Percentiles rank a stretch among this genome's conserved stretches.
Conservation (phyloP, 306 rosid species). For the Gleditsia sinensis region DNA sequence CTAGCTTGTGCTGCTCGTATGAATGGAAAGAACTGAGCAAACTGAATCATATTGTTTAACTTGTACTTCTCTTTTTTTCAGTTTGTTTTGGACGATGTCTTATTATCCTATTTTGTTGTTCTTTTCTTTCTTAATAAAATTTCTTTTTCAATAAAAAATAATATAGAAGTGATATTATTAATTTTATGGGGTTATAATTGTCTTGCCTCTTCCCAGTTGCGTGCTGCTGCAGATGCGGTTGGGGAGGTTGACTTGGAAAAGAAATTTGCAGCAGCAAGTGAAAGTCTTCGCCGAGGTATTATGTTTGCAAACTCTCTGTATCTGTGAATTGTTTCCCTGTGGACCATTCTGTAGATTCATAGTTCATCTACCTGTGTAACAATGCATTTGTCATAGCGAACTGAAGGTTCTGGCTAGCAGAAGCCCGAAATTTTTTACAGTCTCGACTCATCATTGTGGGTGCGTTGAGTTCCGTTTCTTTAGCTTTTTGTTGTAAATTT, state of each 20-base stretch:
- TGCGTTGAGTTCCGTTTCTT: slow-evolving; percentile 29
- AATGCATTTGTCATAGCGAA: neutral
- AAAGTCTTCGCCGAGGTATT: slow-evolving; percentile 94
- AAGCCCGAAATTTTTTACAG: neutral
- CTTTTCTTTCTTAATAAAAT: too few species aligned
- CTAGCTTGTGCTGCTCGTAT: too few species aligned
- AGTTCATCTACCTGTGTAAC: neutral
- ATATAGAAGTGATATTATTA: neutral
- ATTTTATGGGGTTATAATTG: slow-evolving; percentile 8
- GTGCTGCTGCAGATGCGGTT: slow-evolving; percentile 86
- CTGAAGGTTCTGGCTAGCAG: slow-evolving; percentile 21
- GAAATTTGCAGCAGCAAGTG: slow-evolving; percentile 84
- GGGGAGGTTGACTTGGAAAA: slow-evolving; percentile 83
- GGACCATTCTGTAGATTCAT: slow-evolving; percentile 12
- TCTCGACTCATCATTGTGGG: slow-evolving; percentile 14
- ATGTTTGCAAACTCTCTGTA: slow-evolving; percentile 98
- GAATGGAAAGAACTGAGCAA: too few species aligned
- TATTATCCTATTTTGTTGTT: too few species aligned
- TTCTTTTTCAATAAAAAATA: too few species aligned
- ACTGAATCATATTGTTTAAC: too few species aligned
- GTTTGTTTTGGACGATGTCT: too few species aligned
- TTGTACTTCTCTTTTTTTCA: too few species aligned
- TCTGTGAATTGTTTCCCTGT: slow-evolving; percentile 53
- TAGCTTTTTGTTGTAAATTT: slow-evolving; percentile 29
- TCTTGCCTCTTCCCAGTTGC: slow-evolving; percentile 55